Evolutionary conservation across 2,329 filamentous ascomycete genomes (phyloP), one percentile per base, ranked within the genome.

Genomic region (Claviceps sp.): DNA sequence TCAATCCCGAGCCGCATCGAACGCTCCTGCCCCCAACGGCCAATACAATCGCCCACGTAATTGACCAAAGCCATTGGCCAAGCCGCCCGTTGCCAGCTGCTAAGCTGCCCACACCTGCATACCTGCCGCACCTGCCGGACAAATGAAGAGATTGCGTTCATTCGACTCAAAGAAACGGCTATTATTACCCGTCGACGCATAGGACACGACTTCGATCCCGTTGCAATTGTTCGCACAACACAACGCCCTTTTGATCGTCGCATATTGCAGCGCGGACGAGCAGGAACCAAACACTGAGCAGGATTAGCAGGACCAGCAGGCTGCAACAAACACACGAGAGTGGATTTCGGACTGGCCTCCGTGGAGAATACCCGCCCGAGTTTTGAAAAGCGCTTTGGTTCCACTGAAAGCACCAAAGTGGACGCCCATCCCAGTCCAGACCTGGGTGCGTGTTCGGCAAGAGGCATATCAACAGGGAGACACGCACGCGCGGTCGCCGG

Each of bases 271-370:
- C 30, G 30, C 30, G 30, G 30, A 34, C 26, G 26, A 30, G 26
- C 26, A 30, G 26, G 3, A 30, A 30, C 11, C 26, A 30, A 30
- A 30, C 26, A 30, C 8, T 34, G 30, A 34, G 30, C 30, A 34
- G 30, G 30, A 34, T 34, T 11, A 11, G 9, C 9, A 47, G 49
- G 44, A 47, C 43, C 13, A 36, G 13, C 9, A 24, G 26, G 37
- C 41, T n/a, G 24, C 34, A n/a, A 43, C 40, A 30, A 34, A 43
- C 44, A 37, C 30, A 38, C 42, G 18, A 45, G 52, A 41, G 48
- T 53, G 51, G 42, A 48, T 48, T 42, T 38, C 44, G 49, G 49
- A 48, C 30, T 42, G 50, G 40, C 47, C 47, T 20, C 30, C 36
- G 34, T 46, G 8, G 43, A 49, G 24, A 47, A 34, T 44, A 36